Base-by-base conservation (phyloP, 306 rosid species). In the Cucurbita maxima region DNA sequence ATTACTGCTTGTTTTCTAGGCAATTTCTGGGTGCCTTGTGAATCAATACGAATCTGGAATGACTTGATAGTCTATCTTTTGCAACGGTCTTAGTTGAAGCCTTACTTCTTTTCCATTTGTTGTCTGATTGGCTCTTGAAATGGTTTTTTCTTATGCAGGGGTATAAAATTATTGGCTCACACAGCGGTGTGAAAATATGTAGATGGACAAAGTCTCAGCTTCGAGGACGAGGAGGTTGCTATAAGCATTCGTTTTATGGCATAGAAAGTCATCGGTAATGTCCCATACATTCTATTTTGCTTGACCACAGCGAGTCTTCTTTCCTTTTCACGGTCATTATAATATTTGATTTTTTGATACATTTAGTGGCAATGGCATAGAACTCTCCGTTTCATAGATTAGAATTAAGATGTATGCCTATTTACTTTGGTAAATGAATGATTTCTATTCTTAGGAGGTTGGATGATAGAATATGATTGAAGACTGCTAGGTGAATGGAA, bases 171-270 rank as follows among this genome's bases (percentile, higher is more conserved):
- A 87, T 94, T 63, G 97, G 96, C 74, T 86, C 98, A 12, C 97
- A 94, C 66, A 90, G 98, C 38, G 98, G 98, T 70, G 99, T 94
- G 59, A 94, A 94, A 82, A 86, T 94, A 79, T 94, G 99, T 86
- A 86, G 99, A 88, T 94, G 99, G 99, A 91, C 99, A 37, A 94
- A 94, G 84, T 91, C 97, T 2, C 99, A 91, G 70, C 99, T 94
- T 70, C 86, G 99, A 77, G 99, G 99, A 38, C 83, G 99, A 53
- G 99, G 99, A 60, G 99, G 99, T 80, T 91, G 96, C 84, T 94
- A 94, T 82, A 94, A 94, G 85, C 99, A 94, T 79, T 91, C 99
- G n/a, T 94, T 94, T 77, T 94, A 94, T 84, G 99, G 99, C 73
- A 94, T 94, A 18, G 97, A 94, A 83, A 94, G 99, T 82, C 99